These are phyloP conservation scores for Phylloporus rhodoxanthus DNA, from an alignment of 768 basidiomycete species.

Conservation along the genomic window DNA sequence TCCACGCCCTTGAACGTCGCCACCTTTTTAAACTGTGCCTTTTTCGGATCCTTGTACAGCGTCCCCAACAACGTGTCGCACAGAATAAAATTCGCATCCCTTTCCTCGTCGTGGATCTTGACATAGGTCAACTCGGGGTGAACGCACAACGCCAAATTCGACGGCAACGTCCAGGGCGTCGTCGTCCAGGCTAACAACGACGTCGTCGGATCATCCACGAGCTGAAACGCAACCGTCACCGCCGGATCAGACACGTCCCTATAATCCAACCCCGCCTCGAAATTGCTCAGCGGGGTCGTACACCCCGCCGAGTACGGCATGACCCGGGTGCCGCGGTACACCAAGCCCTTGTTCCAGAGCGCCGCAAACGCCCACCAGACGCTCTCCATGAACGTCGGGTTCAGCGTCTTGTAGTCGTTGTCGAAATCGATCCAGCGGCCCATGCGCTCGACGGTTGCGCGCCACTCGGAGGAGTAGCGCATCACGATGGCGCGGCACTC, in stretches of 20 bases:
- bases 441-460: conserved; percentile 92
- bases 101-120: conserved; percentile 91
- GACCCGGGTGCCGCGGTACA: conserved; percentile 89
- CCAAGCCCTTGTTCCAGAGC: conserved; percentile 86
- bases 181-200: conserved; percentile 97
- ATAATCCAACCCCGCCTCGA: conserved; percentile 91
- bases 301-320: conserved; percentile 99
- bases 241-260: conserved; percentile 93
- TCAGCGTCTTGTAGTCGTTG: conserved; percentile 97
- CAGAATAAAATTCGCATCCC: conserved; percentile 84
- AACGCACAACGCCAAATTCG: conserved; percentile 91
- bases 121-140: conserved; percentile 94
- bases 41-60: conserved; percentile 95
- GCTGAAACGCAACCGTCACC: conserved; percentile 87
- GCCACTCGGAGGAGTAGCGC: conserved; percentile 94
- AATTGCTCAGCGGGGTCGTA: conserved; percentile 94
- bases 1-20: conserved; percentile 84
- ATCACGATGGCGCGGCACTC: conserved; percentile 97
- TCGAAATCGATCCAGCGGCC: conserved; percentile 99
- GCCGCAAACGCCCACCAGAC: conserved; percentile 99
- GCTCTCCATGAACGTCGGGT: conserved; percentile 90
- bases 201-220: conserved; percentile 89
- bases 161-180: conserved; percentile 97
- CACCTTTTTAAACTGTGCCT: conserved; percentile 91
- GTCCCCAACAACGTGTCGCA: conserved; percentile 82